Evolutionary conservation across 164 flowering plant species (phyloP).

Genomic region (Umbilicus rupestris): DNA sequence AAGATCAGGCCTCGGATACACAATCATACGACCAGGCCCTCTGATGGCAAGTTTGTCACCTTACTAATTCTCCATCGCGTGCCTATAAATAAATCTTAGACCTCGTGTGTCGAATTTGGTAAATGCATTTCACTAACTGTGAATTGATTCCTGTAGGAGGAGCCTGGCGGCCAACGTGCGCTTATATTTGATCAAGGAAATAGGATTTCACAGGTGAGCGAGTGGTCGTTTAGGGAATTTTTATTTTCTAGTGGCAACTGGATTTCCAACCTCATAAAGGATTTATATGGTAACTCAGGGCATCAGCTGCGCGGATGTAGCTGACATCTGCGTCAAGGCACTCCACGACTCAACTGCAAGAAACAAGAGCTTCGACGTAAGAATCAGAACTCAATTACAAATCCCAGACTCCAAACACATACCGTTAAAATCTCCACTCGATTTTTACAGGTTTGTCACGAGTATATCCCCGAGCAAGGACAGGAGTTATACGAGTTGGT

Average conservation of each 20-base stretch:
- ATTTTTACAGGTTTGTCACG: conserved; percentile 71
- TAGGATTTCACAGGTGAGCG: conserved; percentile 79
- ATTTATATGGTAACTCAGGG: conserved; percentile 38
- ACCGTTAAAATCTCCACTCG: neutral
- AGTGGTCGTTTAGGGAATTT: neutral
- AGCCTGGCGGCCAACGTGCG: conserved; percentile 98
- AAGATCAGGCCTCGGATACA: conserved; percentile 93
- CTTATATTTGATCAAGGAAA: conserved; percentile 98
- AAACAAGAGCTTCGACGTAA: conserved; percentile 93
- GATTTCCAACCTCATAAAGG: conserved; percentile 5
- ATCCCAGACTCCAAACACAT: neutral
- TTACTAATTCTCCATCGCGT: neutral
- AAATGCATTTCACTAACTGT: neutral
- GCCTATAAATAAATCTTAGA: neutral
- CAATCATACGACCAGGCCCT: conserved; percentile 94
- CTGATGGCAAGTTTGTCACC: conserved; percentile 39
- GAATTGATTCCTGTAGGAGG: conserved; percentile 52
- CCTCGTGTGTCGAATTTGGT: neutral
- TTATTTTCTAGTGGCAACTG: neutral
- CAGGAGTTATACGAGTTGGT: conserved; percentile 92
- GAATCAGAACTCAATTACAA: conserved; percentile 16
- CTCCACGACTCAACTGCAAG: conserved; percentile 95
- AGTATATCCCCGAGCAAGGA: conserved; percentile 85
- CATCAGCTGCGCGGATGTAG: conserved; percentile 97
- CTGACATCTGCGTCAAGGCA: conserved; percentile 96